Base-by-base conservation (phyloP, 164 flowering plant species). In the Umbilicus rupestris region DNA sequence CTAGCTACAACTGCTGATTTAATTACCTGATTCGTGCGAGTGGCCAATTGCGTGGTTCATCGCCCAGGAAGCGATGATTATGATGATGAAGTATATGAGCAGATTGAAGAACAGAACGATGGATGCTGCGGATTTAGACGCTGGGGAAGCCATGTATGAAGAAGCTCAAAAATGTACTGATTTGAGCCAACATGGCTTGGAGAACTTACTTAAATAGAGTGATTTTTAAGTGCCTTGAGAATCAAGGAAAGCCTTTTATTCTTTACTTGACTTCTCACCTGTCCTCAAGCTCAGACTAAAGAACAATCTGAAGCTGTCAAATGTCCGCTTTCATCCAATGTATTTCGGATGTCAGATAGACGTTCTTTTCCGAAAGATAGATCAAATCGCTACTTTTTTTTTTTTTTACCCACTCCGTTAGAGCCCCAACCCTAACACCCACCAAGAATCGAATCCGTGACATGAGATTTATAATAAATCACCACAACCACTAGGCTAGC, bases 61-160 rank as follows among this genome's bases (percentile, higher is more conserved):
- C 50, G 84, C 95, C 96, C 96, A 89, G 39, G 86, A 70, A 6
- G 96, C 84, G 1, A 91, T 74, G 1, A 77, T 69, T 14, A 73
- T 67, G 62, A 88, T 76, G 20, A 89, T 73, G 71, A 73, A 66
- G 31, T 86, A 94, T 15, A 90, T 77, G 0, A 79, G 14, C 1
- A 87, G 73, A 65, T 94, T 89, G 71, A 89, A 73, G 52, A 80
- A 1, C 37, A 86, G 76, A 63, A 93, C 82, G 65, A 69, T 5
- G 55, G 71, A 73, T n/a, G 90, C 86, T 60, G 83, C 66, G 4
- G 92, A 78, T 79, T 80, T 89, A 28, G 84, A 64, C 52, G 78
- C 81, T 62, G 78, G 82, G 26, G 87, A 82, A 72, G 92, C 89
- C 97, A 90, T 90, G 16, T 26, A 26, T 24, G 59, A 52, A 26